phyloP scores from a whole-genome alignment of 257 asterid species.

The Gentiana macrophylla region DNA sequence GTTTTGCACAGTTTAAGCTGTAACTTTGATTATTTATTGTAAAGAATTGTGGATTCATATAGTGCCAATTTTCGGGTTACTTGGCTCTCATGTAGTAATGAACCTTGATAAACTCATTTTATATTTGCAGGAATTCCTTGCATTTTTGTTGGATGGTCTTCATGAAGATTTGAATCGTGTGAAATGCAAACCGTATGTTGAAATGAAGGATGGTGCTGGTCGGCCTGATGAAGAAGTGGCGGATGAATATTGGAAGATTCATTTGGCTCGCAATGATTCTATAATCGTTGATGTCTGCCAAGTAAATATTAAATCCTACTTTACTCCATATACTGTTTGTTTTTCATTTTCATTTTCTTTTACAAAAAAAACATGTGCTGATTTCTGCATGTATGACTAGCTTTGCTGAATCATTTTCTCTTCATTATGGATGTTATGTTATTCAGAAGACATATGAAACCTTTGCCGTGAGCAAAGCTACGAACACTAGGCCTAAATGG shows the following conservation, averaged over 20 bases:
- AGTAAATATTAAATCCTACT: slow-evolving; percentile 25
- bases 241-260: slow-evolving; percentile 87
- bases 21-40: not conserved
- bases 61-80: not conserved
- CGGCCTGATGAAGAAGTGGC: slow-evolving; percentile 89
- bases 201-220: slow-evolving; percentile 75
- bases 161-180: slow-evolving; percentile 99
- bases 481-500: too few species aligned
- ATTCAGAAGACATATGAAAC: too few species aligned
- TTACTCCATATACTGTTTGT: not conserved
- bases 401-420: too few species aligned
- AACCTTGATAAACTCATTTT: slow-evolving; percentile 6
- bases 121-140: slow-evolving; percentile 71
- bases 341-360: not conserved
- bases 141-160: slow-evolving; percentile 92
- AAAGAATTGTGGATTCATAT: not conserved
- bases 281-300: slow-evolving; percentile 93
- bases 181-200: slow-evolving; percentile 81
- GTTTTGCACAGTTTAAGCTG: not conserved
- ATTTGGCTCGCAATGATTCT: slow-evolving; percentile 95
- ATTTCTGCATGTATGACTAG: too few species aligned
- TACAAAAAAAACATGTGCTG: not conserved
- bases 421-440: too few species aligned
- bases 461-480: too few species aligned
- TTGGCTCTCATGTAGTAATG: slow-evolving; percentile 1